Base-by-base conservation (phyloP, 2,329 filamentous ascomycete species). In the Xylariaceae sp. region DNA sequence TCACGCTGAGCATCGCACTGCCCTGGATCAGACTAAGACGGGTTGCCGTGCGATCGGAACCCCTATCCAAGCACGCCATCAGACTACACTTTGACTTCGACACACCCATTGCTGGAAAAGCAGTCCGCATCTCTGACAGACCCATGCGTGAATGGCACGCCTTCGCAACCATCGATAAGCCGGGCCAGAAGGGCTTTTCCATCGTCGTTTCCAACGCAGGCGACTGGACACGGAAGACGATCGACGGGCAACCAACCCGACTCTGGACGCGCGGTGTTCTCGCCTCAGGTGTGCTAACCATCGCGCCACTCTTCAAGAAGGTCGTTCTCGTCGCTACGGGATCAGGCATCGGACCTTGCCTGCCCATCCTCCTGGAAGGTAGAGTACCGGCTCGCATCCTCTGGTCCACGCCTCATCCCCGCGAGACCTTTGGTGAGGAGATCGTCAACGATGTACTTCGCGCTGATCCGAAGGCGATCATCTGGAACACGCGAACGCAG, bases 11-110 rank as follows among this genome's bases (percentile, higher is more conserved):
- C 64, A 80, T 92, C 63, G 77, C 87, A 51, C 84, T 88, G 55
- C 88, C 90, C 1, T 95, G 90, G 89, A 71, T 88, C 2, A 81
- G 83, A 59, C 82, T 94, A 34, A 84, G 88, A 57, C 85, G 83
- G 65, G 85, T 89, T 58, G 75, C 77, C 8, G 87, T 93, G 62
- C 76, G 81, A 17, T 78, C 86, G 7, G 85, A 90, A 68, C 76
- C 80, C 2, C 82, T 94, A 15, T 93, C 89, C 0, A 72, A 80
- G 18, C 89, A 92, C 73, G 89, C 89, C 45, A 76, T 90, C 35
- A 83, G 86, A 47, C 81, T 94, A 17, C 83, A 88, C 69, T 88
- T 92, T 68, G 77, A 80, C 68, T 86, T 88, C 73, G 80, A 82
- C 15, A 78, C 81, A 18, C 83, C 85, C 7, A 78, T 81, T 55